A percentile compares a stretch with the other conserved stretches of the same genome.
Evolutionary conservation across 176 grass and related monocot species (phyloP).

Genomic region (Thalia dealbata): DNA sequence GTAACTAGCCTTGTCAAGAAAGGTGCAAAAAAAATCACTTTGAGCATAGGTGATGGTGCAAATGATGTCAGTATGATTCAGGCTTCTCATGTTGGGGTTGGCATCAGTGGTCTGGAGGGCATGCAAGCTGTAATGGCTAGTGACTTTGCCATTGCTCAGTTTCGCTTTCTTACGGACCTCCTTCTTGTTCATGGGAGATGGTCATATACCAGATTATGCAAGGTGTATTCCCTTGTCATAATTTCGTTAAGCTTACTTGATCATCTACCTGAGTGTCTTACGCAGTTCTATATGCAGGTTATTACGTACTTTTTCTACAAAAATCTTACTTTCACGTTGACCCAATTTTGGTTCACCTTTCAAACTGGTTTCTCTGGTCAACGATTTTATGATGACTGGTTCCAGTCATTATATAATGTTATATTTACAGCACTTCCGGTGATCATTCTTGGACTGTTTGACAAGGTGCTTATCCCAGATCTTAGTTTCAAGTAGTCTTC

Average conservation of each 20-base stretch:
- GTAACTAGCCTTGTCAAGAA: constrained; percentile 96
- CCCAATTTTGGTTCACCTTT: constrained; percentile 99
- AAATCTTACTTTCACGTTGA: constrained; percentile 97
- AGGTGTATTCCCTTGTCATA: constrained; percentile 35
- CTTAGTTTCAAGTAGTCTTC: constrained; percentile 14
- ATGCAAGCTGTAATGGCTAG: constrained; percentile 99
- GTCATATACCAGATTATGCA: constrained; percentile 93
- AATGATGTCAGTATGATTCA: constrained; percentile 99
- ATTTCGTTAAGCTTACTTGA: background rate
- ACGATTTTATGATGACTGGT: constrained; percentile 99
- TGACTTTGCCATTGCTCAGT: constrained; percentile 97
- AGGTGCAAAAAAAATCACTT: constrained; percentile 87
- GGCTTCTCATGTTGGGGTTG: constrained; percentile 98
- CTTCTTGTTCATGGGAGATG: constrained; percentile 99
- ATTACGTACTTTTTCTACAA: constrained; percentile 99
- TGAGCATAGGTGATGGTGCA: constrained; percentile 93
- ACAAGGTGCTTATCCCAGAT: constrained; percentile 53
- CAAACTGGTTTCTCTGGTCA: constrained; percentile 97
- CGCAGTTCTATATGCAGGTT: constrained; percentile 53
- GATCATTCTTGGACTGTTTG: constrained; percentile 94
- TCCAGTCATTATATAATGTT: constrained; percentile 95
- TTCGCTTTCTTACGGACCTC: constrained; percentile 89
- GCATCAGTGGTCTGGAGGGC: constrained; percentile 97
- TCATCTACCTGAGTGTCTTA: constrained; percentile 12
- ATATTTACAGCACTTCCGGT: constrained; percentile 91